A percentile compares a stretch with the other conserved stretches of the same genome.
phyloP scores from a whole-genome alignment of 768 basidiomycete genomes.

The Boletus pseudo-olivaceus region DNA sequence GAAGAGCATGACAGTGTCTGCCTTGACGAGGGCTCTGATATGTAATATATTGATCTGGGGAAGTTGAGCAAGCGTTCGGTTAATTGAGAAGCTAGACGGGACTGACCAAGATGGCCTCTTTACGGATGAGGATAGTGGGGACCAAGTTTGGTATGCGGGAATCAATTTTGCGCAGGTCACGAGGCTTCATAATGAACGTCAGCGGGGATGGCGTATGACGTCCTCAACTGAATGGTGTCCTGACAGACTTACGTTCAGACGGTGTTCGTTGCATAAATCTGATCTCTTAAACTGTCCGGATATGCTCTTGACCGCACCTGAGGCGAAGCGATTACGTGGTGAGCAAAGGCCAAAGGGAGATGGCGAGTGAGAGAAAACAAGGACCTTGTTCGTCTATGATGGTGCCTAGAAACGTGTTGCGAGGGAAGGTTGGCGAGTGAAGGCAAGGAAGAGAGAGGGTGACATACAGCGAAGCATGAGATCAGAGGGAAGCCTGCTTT shows the following conservation, averaged over 20 bases:
- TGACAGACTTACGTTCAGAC: constrained; percentile 70
- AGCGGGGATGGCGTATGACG: constrained; percentile 20
- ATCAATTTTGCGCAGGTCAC: constrained; percentile 96
- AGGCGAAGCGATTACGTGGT: constrained; percentile 29
- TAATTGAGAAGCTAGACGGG: not conserved
- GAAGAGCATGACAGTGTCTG: constrained; percentile 87
- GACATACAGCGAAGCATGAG: constrained; percentile 87
- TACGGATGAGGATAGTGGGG: constrained; percentile 87
- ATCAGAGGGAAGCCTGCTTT: constrained; percentile 83
- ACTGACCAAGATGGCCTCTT: constrained; percentile 81
- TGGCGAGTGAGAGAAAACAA: constrained; percentile 19
- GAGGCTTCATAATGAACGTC: constrained; percentile 53
- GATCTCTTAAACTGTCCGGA: constrained; percentile 89
- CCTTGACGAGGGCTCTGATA: constrained; percentile 91
- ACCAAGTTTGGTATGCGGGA: constrained; percentile 91
- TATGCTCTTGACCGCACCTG: constrained; percentile 83
- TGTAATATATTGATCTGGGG: constrained; percentile 87
- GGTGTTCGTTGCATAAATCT: constrained; percentile 83
- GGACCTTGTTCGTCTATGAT: constrained; percentile 81
- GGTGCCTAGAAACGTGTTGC: constrained; percentile 56
- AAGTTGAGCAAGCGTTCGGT: constrained; percentile 11
- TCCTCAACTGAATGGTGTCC: constrained; percentile 9
- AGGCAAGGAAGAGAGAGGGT: constrained; percentile 5
- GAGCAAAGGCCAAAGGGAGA: constrained; percentile 2
- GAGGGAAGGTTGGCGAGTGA: constrained; percentile 9